A percentile compares a stretch with the other conserved stretches of the same genome.
These are phyloP conservation scores for Trichoderma lentiforme DNA, from an alignment of 2,329 filamentous ascomycete genomes.

Conservation along the genomic window DNA sequence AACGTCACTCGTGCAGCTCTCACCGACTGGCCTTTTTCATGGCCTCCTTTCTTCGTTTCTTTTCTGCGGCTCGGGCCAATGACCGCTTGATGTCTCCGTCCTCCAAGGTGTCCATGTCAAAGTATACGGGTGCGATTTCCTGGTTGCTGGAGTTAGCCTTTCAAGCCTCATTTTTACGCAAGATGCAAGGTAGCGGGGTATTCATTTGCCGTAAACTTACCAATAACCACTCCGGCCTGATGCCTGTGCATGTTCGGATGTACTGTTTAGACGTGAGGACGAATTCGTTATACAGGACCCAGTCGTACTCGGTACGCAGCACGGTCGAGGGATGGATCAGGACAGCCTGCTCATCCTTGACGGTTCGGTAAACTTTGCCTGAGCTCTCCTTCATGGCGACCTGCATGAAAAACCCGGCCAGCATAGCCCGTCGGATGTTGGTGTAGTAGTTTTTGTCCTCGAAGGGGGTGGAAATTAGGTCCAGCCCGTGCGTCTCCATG, in stretches of 20 bases:
- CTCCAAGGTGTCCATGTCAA: conserved; percentile 76
- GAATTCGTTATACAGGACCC: conserved; percentile 98
- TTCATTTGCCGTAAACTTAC: conserved; percentile 47
- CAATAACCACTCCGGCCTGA: conserved; percentile 91
- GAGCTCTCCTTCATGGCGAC: conserved; percentile 88
- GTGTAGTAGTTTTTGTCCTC: conserved; percentile 97
- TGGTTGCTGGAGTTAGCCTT: conserved; percentile 33
- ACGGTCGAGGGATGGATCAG: conserved; percentile 92
- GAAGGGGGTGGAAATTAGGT: conserved; percentile 84
- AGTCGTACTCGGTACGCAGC: conserved; percentile 82
- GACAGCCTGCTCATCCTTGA: conserved; percentile 95
- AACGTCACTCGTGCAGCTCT: neutral
- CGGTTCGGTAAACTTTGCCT: conserved; percentile 88
- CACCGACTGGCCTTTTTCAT: conserved; percentile 47
- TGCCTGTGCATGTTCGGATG: conserved; percentile 86
- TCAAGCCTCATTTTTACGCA: neutral
- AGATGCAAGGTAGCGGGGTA: neutral
- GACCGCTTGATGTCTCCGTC: conserved; percentile 82
- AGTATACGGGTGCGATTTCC: conserved; percentile 94
- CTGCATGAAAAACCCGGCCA: conserved; percentile 99
- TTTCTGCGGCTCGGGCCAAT: conserved; percentile 55
- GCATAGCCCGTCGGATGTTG: conserved; percentile 89
- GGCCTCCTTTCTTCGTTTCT: conserved; percentile 57
- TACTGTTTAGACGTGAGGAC: conserved; percentile 98
- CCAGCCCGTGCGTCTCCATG: conserved; percentile 88